These are phyloP conservation scores for Capillidium rhysosporum DNA, from an alignment of 371 early-diverging fungal genomes.

Conservation along the genomic window DNA sequence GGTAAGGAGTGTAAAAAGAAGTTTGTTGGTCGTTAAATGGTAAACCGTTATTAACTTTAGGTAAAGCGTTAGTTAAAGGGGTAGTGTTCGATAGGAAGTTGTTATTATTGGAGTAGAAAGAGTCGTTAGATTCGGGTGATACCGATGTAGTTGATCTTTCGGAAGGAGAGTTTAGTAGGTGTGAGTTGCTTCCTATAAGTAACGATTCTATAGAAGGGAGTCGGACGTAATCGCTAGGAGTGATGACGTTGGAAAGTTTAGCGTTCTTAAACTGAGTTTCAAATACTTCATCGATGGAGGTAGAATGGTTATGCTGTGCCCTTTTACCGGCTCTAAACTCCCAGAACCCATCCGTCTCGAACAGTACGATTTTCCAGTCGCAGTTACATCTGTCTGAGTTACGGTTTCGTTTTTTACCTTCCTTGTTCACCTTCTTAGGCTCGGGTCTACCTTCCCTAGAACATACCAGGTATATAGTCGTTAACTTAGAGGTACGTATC, in stretches of 20 bases:
- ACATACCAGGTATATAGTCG: constrained; percentile 6
- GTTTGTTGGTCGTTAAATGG: no score
- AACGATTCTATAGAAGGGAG: no score
- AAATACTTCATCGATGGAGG: no score
- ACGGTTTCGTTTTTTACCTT: neutral
- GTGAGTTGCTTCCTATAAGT: no score
- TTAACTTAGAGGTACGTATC: constrained; percentile 3
- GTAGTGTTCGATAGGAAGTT: neutral
- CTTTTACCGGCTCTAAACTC: constrained; percentile 5
- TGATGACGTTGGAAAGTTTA: no score
- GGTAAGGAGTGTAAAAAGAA: no score
- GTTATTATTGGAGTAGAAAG: no score
- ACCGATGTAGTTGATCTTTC: no score
- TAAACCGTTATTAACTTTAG: neutral
- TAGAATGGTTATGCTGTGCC: constrained; percentile 13
- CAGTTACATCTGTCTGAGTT: constrained; percentile 2
- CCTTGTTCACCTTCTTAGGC: neutral
- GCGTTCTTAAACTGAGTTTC: no score
- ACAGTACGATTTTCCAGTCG: constrained; percentile 6
- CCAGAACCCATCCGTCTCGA: neutral
- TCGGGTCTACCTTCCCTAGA: constrained; percentile 3
- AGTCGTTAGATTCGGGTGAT: no score
- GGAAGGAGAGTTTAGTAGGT: no score
- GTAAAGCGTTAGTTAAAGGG: neutral
- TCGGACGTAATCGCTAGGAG: no score